Percentiles rank a stretch among this genome's conserved stretches.
phyloP scores from a whole-genome alignment of 108 stramenopile species.

The Pseudonitzschia multiseries region DNA sequence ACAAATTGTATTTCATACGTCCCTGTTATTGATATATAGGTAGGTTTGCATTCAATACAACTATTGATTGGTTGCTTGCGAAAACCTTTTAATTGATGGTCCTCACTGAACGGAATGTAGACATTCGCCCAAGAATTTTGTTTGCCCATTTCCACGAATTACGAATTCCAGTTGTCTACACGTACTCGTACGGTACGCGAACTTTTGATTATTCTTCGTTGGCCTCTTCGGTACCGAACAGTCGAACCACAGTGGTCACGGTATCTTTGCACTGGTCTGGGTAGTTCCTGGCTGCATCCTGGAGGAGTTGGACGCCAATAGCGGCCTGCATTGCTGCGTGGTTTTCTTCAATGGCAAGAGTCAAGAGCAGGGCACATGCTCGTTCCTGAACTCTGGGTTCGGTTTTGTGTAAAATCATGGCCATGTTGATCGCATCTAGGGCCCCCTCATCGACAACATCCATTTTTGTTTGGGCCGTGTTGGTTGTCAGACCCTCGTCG shows the following conservation, averaged over 20 bases:
- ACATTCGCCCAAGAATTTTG: too few species aligned
- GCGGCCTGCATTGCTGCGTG: conserved; percentile 55
- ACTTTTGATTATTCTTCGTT: too few species aligned
- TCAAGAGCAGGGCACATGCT: conserved; percentile 54
- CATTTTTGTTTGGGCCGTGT: conserved; percentile 56
- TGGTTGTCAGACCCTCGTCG: conserved; percentile 43
- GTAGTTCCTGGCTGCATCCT: conserved; percentile 43
- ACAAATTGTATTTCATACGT: neutral
- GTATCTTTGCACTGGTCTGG: conserved; percentile 53
- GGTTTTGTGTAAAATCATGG: conserved; percentile 69
- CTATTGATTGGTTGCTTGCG: too few species aligned
- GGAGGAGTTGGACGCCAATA: conserved; percentile 53
- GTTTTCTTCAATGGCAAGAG: conserved; percentile 55
- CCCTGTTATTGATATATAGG: too few species aligned
- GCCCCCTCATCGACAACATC: conserved; percentile 65
- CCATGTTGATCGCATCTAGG: conserved; percentile 70
- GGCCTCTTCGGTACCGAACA: conserved; percentile 10
- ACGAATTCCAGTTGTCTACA: too few species aligned
- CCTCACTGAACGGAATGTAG: too few species aligned
- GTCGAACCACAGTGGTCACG: conserved; percentile 11
- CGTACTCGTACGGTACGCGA: too few species aligned
- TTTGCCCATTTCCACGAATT: too few species aligned
- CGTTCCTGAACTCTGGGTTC: conserved; percentile 54
- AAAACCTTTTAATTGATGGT: too few species aligned
- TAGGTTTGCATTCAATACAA: too few species aligned